phyloP scores from a whole-genome alignment of 805 yeast genomes.

The Maudiozyma saulgeensis region DNA sequence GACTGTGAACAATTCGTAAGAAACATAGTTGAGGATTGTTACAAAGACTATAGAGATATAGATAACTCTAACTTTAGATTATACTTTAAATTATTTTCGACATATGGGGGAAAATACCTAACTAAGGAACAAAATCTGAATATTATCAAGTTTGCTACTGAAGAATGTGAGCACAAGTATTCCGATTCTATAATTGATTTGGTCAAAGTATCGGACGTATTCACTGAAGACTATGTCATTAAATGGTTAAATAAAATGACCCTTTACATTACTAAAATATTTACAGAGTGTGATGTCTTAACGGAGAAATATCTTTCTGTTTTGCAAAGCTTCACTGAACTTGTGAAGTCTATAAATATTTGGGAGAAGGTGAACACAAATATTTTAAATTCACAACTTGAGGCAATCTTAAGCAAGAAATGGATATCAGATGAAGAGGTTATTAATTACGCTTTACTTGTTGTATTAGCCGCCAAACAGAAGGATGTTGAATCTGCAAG shows the following conservation, averaged over 20 bases:
- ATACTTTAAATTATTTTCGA: slow-evolving; percentile 8
- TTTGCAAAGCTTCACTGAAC: slow-evolving; percentile 26
- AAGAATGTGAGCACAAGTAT: slow-evolving; percentile 24
- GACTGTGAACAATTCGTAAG: slow-evolving; percentile 10
- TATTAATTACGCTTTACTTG: slow-evolving; percentile 38
- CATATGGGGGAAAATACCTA: slow-evolving; percentile 2
- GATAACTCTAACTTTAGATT: slow-evolving; percentile 5
- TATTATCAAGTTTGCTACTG: slow-evolving; percentile 23
- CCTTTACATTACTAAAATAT: slow-evolving; percentile 51
- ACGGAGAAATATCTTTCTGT: slow-evolving; percentile 26
- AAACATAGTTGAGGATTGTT: slow-evolving; percentile 8
- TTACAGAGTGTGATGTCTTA: slow-evolving; percentile 40
- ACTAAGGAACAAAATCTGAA: slow-evolving; percentile 15
- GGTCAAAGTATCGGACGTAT: slow-evolving; percentile 9
- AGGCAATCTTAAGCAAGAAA: slow-evolving; percentile 41
- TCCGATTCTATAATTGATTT: slow-evolving; percentile 23
- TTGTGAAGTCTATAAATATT: slow-evolving; percentile 26
- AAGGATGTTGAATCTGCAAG: slow-evolving; percentile 37
- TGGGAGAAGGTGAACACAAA: slow-evolving; percentile 36
- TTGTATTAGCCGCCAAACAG: slow-evolving; percentile 32
- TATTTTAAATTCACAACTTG: slow-evolving; percentile 54
- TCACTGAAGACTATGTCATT: slow-evolving; percentile 14
- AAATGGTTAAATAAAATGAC: slow-evolving; percentile 51
- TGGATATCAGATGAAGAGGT: slow-evolving; percentile 39
- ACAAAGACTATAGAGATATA: slow-evolving; percentile 1